Evolutionary conservation across 2,329 filamentous ascomycete genomes (phyloP).

Genomic region (Chaetomium sp.): DNA sequence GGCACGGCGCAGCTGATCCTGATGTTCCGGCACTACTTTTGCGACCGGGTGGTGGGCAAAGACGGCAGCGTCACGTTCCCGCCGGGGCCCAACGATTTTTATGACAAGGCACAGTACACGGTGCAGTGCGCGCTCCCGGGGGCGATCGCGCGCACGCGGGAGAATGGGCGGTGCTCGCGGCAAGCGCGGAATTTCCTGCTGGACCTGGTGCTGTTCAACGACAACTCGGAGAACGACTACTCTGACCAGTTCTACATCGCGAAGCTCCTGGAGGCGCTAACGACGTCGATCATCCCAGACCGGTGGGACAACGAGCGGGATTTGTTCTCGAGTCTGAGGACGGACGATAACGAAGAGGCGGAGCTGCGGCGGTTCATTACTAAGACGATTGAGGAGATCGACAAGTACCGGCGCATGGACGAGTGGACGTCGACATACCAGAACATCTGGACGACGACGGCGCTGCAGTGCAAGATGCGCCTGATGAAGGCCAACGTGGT

Average conservation of each 20-base stretch:
- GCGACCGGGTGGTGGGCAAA: constrained; percentile 43
- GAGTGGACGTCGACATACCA: constrained; percentile 64
- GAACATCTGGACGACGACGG: constrained; percentile 59
- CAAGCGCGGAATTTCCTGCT: constrained; percentile 77
- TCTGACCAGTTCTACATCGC: constrained; percentile 89
- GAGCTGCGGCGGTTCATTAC: constrained; percentile 43
- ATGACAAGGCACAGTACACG: constrained; percentile 75
- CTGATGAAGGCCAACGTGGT: constrained; percentile 61
- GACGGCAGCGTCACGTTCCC: constrained; percentile 57
- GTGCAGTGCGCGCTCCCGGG: constrained; percentile 78
- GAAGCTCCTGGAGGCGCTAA: constrained; percentile 61
- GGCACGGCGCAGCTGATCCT: constrained; percentile 79
- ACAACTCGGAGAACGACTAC: constrained; percentile 83
- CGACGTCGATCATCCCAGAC: constrained; percentile 50
- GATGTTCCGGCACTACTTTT: constrained; percentile 83
- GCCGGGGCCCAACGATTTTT: constrained; percentile 85
- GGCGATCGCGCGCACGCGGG: constrained; percentile 72
- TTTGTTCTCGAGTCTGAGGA: constrained; percentile 29
- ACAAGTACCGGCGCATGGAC: constrained; percentile 60
- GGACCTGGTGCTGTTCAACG: constrained; percentile 86
- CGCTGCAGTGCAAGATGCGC: constrained; percentile 53
- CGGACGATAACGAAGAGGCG: constrained; percentile 39
- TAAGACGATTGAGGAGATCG: constrained; percentile 55
- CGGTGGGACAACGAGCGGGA: constrained; percentile 30
- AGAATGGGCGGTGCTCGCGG: constrained; percentile 71